These are phyloP conservation scores for Ascoidea asiatica DNA, from an alignment of 805 yeast genomes.

Conservation along the genomic window DNA sequence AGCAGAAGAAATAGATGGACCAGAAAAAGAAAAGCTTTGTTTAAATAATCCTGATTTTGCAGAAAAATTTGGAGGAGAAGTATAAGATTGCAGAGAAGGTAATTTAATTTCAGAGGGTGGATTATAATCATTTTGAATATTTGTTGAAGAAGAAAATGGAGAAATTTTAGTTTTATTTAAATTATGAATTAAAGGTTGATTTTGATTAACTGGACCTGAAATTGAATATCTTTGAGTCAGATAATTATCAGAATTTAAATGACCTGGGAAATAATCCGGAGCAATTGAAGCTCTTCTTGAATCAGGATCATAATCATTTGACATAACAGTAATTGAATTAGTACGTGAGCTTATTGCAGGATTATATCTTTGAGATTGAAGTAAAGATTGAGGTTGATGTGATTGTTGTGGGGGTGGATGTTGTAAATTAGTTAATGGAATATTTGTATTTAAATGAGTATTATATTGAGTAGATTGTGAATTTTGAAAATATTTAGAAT, in stretches of 20 bases:
- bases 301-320: not conserved
- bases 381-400: too few relatives aligned
- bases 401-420: too few relatives aligned
- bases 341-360: not conserved
- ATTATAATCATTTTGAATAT: not conserved
- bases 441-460: not conserved
- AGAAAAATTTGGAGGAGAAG: not conserved
- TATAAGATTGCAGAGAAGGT: too few relatives aligned
- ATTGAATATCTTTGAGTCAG: not conserved
- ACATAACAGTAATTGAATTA: not conserved
- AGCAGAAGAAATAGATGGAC: not conserved
- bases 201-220: not conserved
- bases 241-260: not conserved
- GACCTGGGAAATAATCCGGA: not conserved
- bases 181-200: too few relatives aligned
- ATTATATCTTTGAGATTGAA: too few relatives aligned
- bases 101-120: too few relatives aligned
- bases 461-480: too few relatives aligned
- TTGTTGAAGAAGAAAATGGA: not conserved
- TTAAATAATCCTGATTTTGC: not conserved
- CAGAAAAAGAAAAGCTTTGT: not conserved
- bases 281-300: not conserved
- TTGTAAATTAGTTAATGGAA: not conserved
- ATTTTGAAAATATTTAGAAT: not conserved
- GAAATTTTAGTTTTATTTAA: not conserved